Base-by-base conservation (phyloP, 2,329 filamentous ascomycete genomes). In the Neocucurbitaria cava region DNA sequence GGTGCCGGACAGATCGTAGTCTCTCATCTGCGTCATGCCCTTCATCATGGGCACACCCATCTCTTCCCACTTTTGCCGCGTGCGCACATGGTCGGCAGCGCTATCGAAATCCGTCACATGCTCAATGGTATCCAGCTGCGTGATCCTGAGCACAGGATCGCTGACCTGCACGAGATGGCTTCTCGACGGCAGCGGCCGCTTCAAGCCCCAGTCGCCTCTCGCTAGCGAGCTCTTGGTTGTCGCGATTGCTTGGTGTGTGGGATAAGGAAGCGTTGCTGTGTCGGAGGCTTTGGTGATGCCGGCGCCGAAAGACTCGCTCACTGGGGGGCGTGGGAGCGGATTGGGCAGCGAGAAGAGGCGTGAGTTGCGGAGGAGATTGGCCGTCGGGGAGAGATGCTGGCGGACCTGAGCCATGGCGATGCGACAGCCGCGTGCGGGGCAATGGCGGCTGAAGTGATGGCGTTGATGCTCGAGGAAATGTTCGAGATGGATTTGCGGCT, bases 141-240 rank as follows among this genome's bases (percentile, higher is more conserved):
- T 87, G 64, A 98, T 79, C 61, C 91, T 86, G 49, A 96, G 84
- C 45, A 90, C 81, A 9, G 92, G 90, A n/a, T 87, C 88, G 40
- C 77, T 79, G 6, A 87, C 87, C 49, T 86, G 85, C 18, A 87
- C 85, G 5, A 91, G 93, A 8, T 54, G 62, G 3, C 89, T 87
- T 73, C 89, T 89, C 8, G 89, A 78, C 1, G 94, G 94, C 5
- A 98, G 81, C 1, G 92, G 83, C 50, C 94, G 83, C 79, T 98
- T 98, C 66, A 97, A 80, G 13, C 94, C 94, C 93, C 94, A 98
- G 71, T 98, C 94, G 31, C 94, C 94, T 69, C 86, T 86, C 36
- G 82, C 80, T 21, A 91, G 83, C 7, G 92, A 93, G 17, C 87
- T 83, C 40, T 83, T 79, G 5, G 92, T 89, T 0, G 92, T 93